phyloP scores from a whole-genome alignment of 345 rosid genomes.

The Anacardium occidentale region DNA sequence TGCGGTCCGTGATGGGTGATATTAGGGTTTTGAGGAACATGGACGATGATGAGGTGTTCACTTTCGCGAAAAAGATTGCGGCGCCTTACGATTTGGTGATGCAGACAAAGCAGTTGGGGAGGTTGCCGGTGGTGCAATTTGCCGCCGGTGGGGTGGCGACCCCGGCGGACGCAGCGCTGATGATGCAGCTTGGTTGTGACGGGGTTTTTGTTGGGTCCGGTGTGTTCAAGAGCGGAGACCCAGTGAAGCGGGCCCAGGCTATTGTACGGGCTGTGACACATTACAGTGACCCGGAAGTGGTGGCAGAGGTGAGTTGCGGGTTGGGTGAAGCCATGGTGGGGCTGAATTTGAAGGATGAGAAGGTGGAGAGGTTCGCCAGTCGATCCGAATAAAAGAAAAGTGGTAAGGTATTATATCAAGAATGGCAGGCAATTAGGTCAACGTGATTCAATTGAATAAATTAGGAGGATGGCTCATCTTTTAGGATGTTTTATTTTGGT shows the following conservation, averaged over 20 bases:
- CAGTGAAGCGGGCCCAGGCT: constrained; percentile 59
- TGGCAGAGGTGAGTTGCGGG: constrained; percentile 70
- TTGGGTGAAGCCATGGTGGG: constrained; percentile 80
- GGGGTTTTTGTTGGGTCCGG: constrained; percentile 74
- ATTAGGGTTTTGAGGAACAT: constrained; percentile 55
- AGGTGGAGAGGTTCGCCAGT: constrained; percentile 70
- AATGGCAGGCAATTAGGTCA: too few relatives aligned
- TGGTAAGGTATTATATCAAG: constrained; percentile 9
- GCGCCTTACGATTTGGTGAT: constrained; percentile 63
- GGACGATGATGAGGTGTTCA: constrained; percentile 80
- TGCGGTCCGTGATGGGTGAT: constrained; percentile 74
- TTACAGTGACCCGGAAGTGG: constrained; percentile 54
- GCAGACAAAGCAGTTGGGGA: constrained; percentile 75
- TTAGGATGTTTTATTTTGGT: background rate
- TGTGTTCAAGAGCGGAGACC: constrained; percentile 70
- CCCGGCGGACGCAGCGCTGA: constrained; percentile 76
- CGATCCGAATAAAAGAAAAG: constrained; percentile 46
- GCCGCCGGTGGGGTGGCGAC: constrained; percentile 81
- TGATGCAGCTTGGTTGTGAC: constrained; percentile 79
- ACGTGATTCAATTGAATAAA: too few relatives aligned
- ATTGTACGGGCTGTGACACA: constrained; percentile 69
- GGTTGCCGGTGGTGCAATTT: constrained; percentile 67
- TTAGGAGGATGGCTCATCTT: background rate
- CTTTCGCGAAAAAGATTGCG: constrained; percentile 61
- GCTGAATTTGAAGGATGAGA: constrained; percentile 55